Base-by-base conservation (phyloP, 2,329 filamentous ascomycete genomes). In the Cladosporium austrohemisphaericum region DNA sequence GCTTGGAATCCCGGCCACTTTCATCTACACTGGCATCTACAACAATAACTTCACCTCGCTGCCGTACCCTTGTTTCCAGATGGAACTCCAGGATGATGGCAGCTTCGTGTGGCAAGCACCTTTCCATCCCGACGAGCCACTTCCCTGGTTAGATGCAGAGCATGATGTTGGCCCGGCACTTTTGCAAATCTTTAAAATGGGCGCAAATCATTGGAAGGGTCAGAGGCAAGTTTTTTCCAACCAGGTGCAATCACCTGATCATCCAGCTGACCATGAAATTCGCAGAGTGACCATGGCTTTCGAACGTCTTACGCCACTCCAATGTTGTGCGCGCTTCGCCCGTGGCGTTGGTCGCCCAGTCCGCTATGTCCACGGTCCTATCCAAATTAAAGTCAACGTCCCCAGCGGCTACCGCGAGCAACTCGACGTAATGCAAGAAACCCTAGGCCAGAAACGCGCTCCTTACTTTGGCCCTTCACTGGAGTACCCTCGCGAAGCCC, bases 31-130 rank as follows among this genome's bases (percentile, higher is more conserved):
- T 8, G 93, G 92, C 52, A 96, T 96, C 61, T 98, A 97, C 76
- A 95, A 97, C 76, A 97, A 97, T 71, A 97, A 98, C 68, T 98
- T 97, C 71, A 97, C 92, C 23, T 93, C 88, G 38, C 77, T 96
- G 25, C 83, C 83, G 1, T 97, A 95, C 64, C 93, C 93, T 1
- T 77, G 97, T 3, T 97, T 97, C 73, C 93, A 91, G 71, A 95
- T 96, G 86, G 89, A 94, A 55, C 74, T 95, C 38, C 84, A 89
- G 68, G 68, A 76, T 1, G 89, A 96, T 60, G 90, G 88, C 14
- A 90, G 86, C 47, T 96, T 96, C 66, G 74, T 85, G 51, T 97
- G 93, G 93, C 84, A 89, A 64, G 92, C 92, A 1, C 93, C 93
- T 0, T 97, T 97, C 68, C 88, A 95, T 60, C 87, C 89, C 2